Evolutionary conservation across 2,329 filamentous ascomycete species (phyloP), one percentile per base, ranked within the genome.

Genomic region (Beauveria bassiana): DNA sequence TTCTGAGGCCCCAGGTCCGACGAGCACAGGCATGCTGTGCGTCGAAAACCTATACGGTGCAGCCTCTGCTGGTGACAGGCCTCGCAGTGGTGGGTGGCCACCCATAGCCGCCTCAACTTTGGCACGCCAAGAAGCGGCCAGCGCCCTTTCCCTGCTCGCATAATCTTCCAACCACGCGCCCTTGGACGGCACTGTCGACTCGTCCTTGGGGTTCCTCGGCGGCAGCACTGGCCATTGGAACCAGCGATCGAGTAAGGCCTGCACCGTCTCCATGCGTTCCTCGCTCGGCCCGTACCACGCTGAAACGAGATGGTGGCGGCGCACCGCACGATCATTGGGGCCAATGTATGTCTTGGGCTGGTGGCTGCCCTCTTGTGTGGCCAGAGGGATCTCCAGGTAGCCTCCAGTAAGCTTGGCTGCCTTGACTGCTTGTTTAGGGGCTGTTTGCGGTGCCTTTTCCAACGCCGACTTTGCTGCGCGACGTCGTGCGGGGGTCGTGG

Each of bases 281-380:
- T 68, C 67, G 26, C 73, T 71, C 0, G 77, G 74, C 1, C 78
- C 78, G 64, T 78, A 81, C 72, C 78, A 75, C 38, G 73, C 69
- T 28, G 74, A 71, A 10, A 78, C 64, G 7, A 75, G 69, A 2
- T 70, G 66, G 7, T 71, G 69, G 20, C 72, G 70, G 43, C 73
- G 72, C 16, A 72, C 66, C 1, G 68, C 65, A 7, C 72, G 67
- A 38, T 74, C 71, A 57, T 74, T 76, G 1, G 72, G 71, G 8
- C 75, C 74, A 58, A 71, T 66, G 64, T 75, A 74, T 47, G 68
- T 70, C 59, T 70, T 71, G 55, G 70, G 67, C 43, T 71, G 67
- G 57, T 68, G 68, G 2, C 68, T 71, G 49, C 74, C 72, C 18
- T 62, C 52, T 18, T 67, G 66, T 0, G 71, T 70, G 7, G 74